Evolutionary conservation across 208 protist genomes (phyloP), one percentile per base, ranked within the genome.

Genomic region (Crithidia fasciculata): DNA sequence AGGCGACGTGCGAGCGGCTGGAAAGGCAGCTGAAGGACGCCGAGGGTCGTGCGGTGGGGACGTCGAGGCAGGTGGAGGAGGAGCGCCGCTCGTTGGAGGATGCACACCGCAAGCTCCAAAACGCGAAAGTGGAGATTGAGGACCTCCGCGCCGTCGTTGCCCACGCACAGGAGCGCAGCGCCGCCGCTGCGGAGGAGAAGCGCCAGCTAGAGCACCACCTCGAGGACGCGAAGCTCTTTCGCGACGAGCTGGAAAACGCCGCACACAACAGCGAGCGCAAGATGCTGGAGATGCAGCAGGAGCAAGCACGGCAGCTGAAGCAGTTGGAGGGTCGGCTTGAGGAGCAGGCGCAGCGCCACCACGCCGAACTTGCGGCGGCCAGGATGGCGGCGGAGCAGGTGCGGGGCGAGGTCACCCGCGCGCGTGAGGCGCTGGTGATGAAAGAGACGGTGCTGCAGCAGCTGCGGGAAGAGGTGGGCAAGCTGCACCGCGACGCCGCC

Each of bases 381-480:
- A 81, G 82, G 19, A 81, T 89, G 55, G 74, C 82, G 28, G 68
- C 72, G 13, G 86, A 91, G 37, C 74, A 91, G 66, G 61, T 84
- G 41, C 87, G 80, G 5, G 75, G 78, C 28, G 87, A 91, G 69
- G 54, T 85, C 10, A 61, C 49, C 4, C 83, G 85, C 55, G 80
- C 76, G 19, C 82, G 75, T 15, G 86, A 92, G 55, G 71, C 69
- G 45, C 54, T 84, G 5, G 66, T 74, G 28, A 63, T 78, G 45
- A 89, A 88, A 50, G 86, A 93, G 28, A 60, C 68, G 4, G 77
- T 72, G 40, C 41, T 93, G 44, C 85, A 85, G 59, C 75, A 81
- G 49, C 69, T 88, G 76, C 88, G 88, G 3, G 85, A 91, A 74
- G 90, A 95, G 70, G 66, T 85, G 28, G 76, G 68, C 47, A 78